Evolutionary conservation across 345 rosid species (phyloP).

Genomic region (Rhizophora apiculata): DNA sequence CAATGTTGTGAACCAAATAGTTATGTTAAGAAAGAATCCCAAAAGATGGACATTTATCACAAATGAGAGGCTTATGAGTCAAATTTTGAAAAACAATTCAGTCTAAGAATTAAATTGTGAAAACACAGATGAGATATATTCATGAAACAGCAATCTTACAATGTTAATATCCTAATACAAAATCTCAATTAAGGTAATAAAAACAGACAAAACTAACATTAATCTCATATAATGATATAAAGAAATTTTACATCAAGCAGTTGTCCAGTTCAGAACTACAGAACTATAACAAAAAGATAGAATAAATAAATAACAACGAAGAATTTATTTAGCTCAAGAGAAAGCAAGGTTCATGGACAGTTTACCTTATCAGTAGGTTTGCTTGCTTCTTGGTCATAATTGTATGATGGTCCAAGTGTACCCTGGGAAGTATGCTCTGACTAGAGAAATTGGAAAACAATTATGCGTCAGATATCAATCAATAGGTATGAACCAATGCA

Average conservation of each 20-base stretch:
- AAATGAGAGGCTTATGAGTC: background rate
- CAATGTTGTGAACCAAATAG: constrained; percentile 2
- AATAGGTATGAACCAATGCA: background rate
- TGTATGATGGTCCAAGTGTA: constrained; percentile 48
- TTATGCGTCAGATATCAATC: constrained; percentile 17
- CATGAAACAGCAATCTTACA: background rate
- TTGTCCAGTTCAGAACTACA: no score
- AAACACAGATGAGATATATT: background rate
- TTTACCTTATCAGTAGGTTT: constrained; percentile 71
- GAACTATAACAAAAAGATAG: background rate
- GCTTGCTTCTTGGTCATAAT: constrained; percentile 75
- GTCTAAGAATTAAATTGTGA: background rate
- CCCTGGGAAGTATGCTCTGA: constrained; percentile 84
- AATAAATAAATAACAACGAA: background rate
- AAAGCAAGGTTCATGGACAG: background rate
- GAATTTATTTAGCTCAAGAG: background rate
- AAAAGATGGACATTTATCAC: background rate
- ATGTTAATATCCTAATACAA: background rate
- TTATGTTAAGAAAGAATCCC: background rate
- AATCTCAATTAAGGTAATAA: background rate
- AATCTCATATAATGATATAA: background rate
- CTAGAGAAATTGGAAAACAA: constrained; percentile 38
- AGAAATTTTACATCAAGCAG: background rate
- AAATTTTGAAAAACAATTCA: background rate
- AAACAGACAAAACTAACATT: background rate